phyloP scores from a whole-genome alignment of 345 rosid genomes.

The Litchi chinensis region DNA sequence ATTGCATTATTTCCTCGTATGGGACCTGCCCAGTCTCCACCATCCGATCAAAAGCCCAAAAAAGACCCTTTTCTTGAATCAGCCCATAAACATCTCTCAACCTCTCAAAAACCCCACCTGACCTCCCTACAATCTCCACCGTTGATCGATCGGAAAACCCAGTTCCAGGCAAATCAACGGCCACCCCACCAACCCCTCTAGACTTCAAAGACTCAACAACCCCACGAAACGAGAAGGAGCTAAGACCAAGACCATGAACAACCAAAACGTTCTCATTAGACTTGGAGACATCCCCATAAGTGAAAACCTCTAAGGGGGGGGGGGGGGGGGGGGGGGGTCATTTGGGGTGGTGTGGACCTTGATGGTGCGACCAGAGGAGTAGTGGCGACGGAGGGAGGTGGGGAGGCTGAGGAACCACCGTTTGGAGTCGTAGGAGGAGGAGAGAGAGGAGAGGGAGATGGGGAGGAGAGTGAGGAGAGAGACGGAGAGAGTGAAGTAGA shows the following conservation, averaged over 20 bases:
- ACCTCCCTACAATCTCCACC: constrained; percentile 55
- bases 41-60: constrained; percentile 93
- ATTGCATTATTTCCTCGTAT: constrained; percentile 53
- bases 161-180: constrained; percentile 89
- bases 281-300: constrained; percentile 47
- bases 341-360: constrained; percentile 59
- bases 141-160: constrained; percentile 85
- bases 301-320: constrained; percentile 64
- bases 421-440: constrained; percentile 59
- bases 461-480: constrained; percentile 60
- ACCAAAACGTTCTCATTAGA: constrained; percentile 59
- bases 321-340: constrained; percentile 49
- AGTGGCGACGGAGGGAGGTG: constrained; percentile 70
- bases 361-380: constrained; percentile 72
- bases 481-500: constrained; percentile 58
- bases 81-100: constrained; percentile 64
- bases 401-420: constrained; percentile 87
- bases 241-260: constrained; percentile 80
- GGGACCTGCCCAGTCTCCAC: constrained; percentile 93
- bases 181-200: constrained; percentile 64
- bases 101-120: constrained; percentile 54
- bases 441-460: constrained; percentile 43
- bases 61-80: constrained; percentile 82
- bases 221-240: constrained; percentile 68
- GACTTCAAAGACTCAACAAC: constrained; percentile 53